These are phyloP conservation scores for Phaffia tasmanica DNA, from an alignment of 768 basidiomycete genomes.

Conservation along the genomic window DNA sequence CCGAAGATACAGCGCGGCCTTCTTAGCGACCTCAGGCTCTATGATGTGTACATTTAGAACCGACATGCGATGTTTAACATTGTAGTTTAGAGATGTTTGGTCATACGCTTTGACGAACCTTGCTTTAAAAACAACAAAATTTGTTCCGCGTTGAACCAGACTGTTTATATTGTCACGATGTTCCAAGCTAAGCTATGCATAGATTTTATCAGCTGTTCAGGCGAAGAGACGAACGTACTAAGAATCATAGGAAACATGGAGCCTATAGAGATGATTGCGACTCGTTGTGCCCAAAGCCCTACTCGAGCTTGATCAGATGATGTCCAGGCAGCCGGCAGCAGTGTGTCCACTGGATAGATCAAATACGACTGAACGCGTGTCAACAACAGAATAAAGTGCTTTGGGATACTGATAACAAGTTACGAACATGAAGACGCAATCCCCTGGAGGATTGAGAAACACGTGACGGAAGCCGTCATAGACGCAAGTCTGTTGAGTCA, in stretches of 20 bases:
- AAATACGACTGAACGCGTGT: not conserved
- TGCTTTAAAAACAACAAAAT: slow-evolving; percentile 52
- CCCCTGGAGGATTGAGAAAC: slow-evolving; percentile 69
- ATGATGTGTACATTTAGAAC: slow-evolving; percentile 37
- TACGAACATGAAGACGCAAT: slow-evolving; percentile 55
- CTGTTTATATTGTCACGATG: slow-evolving; percentile 39
- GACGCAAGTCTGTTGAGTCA: slow-evolving; percentile 30
- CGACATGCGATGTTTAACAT: slow-evolving; percentile 43
- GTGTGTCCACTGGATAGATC: slow-evolving; percentile 54
- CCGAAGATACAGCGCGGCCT: slow-evolving; percentile 65
- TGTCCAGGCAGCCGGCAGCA: slow-evolving; percentile 92
- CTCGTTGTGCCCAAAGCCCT: slow-evolving; percentile 81
- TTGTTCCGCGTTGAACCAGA: slow-evolving; percentile 75
- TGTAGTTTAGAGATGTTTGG: not conserved
- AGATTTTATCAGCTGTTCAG: not conserved
- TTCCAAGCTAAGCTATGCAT: slow-evolving; percentile 28
- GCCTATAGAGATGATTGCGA: slow-evolving; percentile 42
- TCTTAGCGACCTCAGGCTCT: slow-evolving; percentile 69
- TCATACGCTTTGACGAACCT: slow-evolving; percentile 12
- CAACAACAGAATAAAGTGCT: slow-evolving; percentile 4
- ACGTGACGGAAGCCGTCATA: slow-evolving; percentile 47
- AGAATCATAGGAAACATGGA: slow-evolving; percentile 27
- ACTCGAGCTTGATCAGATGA: slow-evolving; percentile 70
- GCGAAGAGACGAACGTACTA: slow-evolving; percentile 41
- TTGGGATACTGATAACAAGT: not conserved